Evolutionary conservation across 1,284 basidiomycete species (phyloP), one percentile per base, ranked within the genome.

Genomic region (Neotropicomus parvogracilis): DNA sequence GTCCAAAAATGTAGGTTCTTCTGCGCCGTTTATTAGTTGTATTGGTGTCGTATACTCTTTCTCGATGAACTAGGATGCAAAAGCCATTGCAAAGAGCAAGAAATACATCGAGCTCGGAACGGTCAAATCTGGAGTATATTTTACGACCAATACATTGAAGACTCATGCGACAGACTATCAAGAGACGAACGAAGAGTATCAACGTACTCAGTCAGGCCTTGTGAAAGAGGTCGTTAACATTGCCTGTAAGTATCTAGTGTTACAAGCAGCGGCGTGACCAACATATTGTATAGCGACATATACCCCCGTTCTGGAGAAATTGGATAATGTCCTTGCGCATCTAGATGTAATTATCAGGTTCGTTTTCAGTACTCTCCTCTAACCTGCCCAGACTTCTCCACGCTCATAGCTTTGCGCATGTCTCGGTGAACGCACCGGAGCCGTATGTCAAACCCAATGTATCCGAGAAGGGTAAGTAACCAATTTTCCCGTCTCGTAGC

Each of bases 211-310:
- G 66, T 81, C 80, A 50, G 78, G 80, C 2, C 75, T 99, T 4
- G 97, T 98, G 40, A 95, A 89, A 65, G 91, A 98, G 63, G 88
- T 99, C 11, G 90, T 99, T 13, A 81, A 75, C 35, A 97, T 98
- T 57, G 95, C 95, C 9, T 80, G 92, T 93, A 62, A 61, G 84
- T 67, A 26, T 36, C 13, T n/a, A 8, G 10, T 8, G 3, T 40
- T 11, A 12, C 32, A n/a, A 20, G 38, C 16, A 6, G 12, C 2
- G 7, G 21, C 20, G 35, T 40, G 17, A 14, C 46, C 6, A 16
- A 64, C 24, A 17, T n/a, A 6, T 16, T 26, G 20, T 48, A 28
- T 59, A 91, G 90, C 88, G 2, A 91, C 94, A 1, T 99, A 99
- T 66, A 87, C 86, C 1, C 85, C 93, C 6, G 85, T 97, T 1